Evolutionary conservation across 202 grass and related monocot species (phyloP), one percentile per base, ranked within the genome.

Genomic region (Zizania palustris): DNA sequence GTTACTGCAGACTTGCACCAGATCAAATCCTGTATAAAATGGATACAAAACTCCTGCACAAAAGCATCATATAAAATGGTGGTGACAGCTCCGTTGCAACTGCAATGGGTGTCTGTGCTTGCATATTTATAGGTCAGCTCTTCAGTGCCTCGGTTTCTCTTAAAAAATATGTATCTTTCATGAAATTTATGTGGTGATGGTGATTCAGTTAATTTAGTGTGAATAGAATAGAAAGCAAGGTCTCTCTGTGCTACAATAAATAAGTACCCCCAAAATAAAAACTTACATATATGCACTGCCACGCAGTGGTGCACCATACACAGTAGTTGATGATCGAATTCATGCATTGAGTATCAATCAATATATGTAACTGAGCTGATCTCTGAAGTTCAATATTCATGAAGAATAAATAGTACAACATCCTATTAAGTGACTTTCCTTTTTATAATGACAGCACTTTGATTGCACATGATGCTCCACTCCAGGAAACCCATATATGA

Each of bases 71-170:
- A 78, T 65, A 63, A 82, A 86, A 75, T 54, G 57, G 60, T 21
- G 14, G 5, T 85, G 80, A 83, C 49, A 97, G 79, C 79, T 86
- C 82, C 80, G 41, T 66, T 65, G 53, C 82, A 86, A 83, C 89
- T 65, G 75, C 82, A 83, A 83, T 59, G 48, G 78, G 60, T 70
- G 83, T 48, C 40, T 71, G 28, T 58, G 64, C 0, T 12, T 40
- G 67, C 53, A 64, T 73, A 78, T 57, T 58, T 75, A 59, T 60
- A 83, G 39, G 28, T 67, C 45, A 7, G 67, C 44, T 61, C 51
- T 9, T 55, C 51, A 55, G n/a, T 55, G 2, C 51, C 51, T 55
- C n/a, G 35, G 62, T 71, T 76, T 83, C 20, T 37, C 9, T 6
- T 18, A 1, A 33, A 67, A 45, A 76, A 70, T 28, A 76, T 5